phyloP scores from a whole-genome alignment of 495 filamentous ascomycete genomes.

The Eremomyces bilateralis region DNA sequence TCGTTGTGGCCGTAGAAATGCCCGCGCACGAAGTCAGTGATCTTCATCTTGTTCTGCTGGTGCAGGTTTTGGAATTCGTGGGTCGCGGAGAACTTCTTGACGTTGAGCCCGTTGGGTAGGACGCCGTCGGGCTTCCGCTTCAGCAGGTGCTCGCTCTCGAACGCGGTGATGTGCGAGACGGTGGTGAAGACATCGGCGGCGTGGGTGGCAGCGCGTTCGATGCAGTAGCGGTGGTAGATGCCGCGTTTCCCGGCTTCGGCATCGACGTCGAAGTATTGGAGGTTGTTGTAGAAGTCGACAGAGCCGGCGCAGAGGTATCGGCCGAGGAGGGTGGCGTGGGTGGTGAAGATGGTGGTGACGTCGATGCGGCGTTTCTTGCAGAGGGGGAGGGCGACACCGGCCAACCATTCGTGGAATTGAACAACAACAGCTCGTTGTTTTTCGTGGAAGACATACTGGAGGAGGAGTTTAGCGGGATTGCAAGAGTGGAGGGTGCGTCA shows the following conservation, averaged over 20 bases:
- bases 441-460: constrained; percentile 79
- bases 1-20: constrained; percentile 98
- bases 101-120: constrained; percentile 87
- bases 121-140: constrained; percentile 97
- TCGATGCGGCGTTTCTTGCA: constrained; percentile 87
- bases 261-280: constrained; percentile 92
- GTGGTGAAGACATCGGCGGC: constrained; percentile 93
- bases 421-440: constrained; percentile 76
- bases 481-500: constrained; percentile 8
- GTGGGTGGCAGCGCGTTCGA: constrained; percentile 83
- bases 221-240: constrained; percentile 97
- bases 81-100: constrained; percentile 95
- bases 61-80: constrained; percentile 99
- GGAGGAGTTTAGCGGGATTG: background rate
- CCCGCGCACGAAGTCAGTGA: constrained; percentile 92
- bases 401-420: constrained; percentile 97
- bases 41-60: constrained; percentile 88
- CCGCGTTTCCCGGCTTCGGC: constrained; percentile 92
- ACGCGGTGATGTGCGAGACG: constrained; percentile 94
- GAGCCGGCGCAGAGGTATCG: constrained; percentile 93
- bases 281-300: constrained; percentile 98
- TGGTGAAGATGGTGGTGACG: constrained; percentile 96
- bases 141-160: constrained; percentile 89
- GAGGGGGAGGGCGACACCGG: constrained; percentile 85
- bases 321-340: constrained; percentile 83